phyloP scores from a whole-genome alignment of 495 filamentous ascomycete species.

The Pyrenula massariospora region DNA sequence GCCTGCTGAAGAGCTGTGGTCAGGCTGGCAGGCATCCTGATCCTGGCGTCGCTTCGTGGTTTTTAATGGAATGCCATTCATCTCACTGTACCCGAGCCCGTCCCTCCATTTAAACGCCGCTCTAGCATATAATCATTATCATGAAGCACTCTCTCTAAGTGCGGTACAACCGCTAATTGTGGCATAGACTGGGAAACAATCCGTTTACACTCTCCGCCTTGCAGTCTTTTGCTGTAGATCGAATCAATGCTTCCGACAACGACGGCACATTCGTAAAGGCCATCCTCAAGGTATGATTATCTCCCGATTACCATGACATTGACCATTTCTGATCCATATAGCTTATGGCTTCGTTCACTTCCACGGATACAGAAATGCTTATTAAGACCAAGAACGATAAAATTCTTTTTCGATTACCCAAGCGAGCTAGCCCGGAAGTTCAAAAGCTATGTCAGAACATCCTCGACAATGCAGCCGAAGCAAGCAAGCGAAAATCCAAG shows the following conservation, averaged over 20 bases:
- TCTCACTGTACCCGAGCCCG: no score
- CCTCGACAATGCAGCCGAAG: conserved; percentile 41
- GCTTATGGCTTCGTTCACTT: conserved; percentile 53
- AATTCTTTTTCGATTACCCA: conserved; percentile 47
- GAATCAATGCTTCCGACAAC: conserved; percentile 53
- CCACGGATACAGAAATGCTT: conserved; percentile 48
- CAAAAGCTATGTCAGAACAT: conserved; percentile 47
- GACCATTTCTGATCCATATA: conserved; percentile 14
- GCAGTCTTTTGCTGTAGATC: conserved; percentile 54
- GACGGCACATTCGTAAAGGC: conserved; percentile 49
- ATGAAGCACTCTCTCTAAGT: no score
- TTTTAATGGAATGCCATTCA: no score
- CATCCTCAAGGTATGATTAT: conserved; percentile 42
- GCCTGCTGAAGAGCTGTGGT: no score
- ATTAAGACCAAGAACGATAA: conserved; percentile 58
- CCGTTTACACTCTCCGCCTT: conserved; percentile 39
- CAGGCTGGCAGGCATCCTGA: no score
- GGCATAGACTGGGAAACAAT: conserved; percentile 45
- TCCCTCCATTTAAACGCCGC: no score
- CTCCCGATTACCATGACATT: background rate
- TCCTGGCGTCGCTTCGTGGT: no score
- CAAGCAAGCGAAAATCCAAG: conserved; percentile 36
- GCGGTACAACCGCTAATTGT: conserved; percentile 25
- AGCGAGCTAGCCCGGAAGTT: conserved; percentile 52
- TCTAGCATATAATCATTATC: no score